phyloP scores from a whole-genome alignment of 345 rosid genomes.

The Eucalyptus curtisii region DNA sequence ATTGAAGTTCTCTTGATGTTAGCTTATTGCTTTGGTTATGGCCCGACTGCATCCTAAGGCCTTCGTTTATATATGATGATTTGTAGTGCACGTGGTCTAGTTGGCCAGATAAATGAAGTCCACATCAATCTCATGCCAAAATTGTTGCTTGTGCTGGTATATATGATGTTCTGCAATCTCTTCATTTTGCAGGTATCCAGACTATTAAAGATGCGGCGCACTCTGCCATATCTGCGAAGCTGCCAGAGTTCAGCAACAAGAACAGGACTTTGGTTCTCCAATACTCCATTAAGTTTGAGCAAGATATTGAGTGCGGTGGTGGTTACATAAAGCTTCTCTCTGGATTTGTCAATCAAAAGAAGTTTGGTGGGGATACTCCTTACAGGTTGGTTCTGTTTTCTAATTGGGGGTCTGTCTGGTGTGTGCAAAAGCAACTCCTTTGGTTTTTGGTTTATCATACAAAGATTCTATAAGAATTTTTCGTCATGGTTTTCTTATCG shows the following conservation, averaged over 20 bases:
- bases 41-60: neutral
- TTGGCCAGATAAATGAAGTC: neutral
- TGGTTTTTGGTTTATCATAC: neutral
- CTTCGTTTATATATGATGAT: neutral
- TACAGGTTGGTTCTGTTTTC: conserved; percentile 41
- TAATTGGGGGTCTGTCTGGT: neutral
- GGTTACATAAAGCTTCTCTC: conserved; percentile 92
- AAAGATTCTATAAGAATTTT: neutral
- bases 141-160: neutral
- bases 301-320: conserved; percentile 95
- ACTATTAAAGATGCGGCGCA: conserved; percentile 75
- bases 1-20: neutral
- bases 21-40: neutral
- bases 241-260: conserved; percentile 82
- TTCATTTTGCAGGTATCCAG: conserved; percentile 52
- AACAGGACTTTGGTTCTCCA: conserved; percentile 77
- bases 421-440: neutral
- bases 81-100: neutral
- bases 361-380: conserved; percentile 97
- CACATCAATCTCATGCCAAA: neutral
- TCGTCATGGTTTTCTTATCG: neutral
- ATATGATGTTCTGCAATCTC: neutral
- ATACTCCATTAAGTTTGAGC: conserved; percentile 77
- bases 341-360: conserved; percentile 89
- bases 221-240: conserved; percentile 81